Base-by-base conservation (phyloP, 164 flowering plant species). In the Berberis thunbergii region DNA sequence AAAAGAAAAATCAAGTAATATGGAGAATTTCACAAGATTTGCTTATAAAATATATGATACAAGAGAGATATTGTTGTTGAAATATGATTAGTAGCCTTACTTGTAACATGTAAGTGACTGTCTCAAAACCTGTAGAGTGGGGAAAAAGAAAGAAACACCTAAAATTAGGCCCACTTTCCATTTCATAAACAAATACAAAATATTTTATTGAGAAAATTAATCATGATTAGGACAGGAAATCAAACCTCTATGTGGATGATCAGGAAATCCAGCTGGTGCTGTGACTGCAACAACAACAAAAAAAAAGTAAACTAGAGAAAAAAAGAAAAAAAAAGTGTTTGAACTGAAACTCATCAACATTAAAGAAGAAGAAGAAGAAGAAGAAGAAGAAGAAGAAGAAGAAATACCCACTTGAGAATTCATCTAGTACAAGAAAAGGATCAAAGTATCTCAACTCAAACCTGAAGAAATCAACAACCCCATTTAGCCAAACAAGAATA, bases 201-300 rank as follows among this genome's bases (percentile, higher is more conserved):
- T 6, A 4, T 39, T 60, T 49, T 60, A 7, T 55, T 55, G 58
- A 10, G 1, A 61, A 56, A 49, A 12, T 6, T 3, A 44, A 26
- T 26, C 26, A 26, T 26, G 26, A 26, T 26, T 52, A 52, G 11
- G 54, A 52, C 54, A 43, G 9, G 7, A 8, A 49, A 41, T 40
- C 70, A 72, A 65, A 84, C 96, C 98, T 92, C 96, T 85, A 50
- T 92, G 98, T 48, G 98, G 98, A 68, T 89, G 98, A 72, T 92
- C 96, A 48, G 96, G 96, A 71, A 92, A 89, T 45, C 96, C 98
- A 69, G 86, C 89, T 4, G 93, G 93, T 73, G 91, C 81, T 57
- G 89, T 55, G 60, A 87, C 98, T 92, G 88, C 70, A 77, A 72
- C 2, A 69, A 9, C 61, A 40, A 44, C 50, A 39, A 48, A 12